Conservation (phyloP, 192 early-diverging fungal genomes). For the Kappamyces sp. region DNA sequence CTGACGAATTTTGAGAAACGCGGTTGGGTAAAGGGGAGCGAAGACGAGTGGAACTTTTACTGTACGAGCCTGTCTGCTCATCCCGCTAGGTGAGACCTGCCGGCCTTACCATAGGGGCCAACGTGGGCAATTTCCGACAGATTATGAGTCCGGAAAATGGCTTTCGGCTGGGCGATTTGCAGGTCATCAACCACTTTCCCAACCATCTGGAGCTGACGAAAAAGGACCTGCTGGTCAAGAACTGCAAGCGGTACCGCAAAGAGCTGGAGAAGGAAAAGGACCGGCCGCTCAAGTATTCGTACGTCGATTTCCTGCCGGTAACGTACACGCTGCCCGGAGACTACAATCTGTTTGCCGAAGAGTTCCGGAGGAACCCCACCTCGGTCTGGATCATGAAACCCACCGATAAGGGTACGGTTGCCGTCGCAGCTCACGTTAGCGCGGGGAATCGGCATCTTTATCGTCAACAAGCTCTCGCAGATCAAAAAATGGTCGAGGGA, state of each 20-base stretch:
- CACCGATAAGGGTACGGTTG: conserved; percentile 55
- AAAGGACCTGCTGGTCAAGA: conserved; percentile 60
- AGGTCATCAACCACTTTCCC: conserved; percentile 59
- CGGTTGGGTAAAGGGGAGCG: conserved; percentile 44
- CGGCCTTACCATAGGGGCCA: not conserved
- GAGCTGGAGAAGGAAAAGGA: conserved; percentile 37
- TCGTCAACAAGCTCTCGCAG: conserved; percentile 51
- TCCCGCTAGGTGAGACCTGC: no score
- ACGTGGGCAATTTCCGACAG: conserved; percentile 42
- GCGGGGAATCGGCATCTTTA: conserved; percentile 56
- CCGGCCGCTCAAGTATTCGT: conserved; percentile 21
- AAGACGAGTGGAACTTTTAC: conserved; percentile 62
- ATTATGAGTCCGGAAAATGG: conserved; percentile 52
- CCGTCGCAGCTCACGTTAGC: no score
- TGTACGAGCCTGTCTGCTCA: conserved; percentile 43
- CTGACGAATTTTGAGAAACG: conserved; percentile 52
- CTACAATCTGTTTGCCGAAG: conserved; percentile 57
- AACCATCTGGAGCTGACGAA: conserved; percentile 54
- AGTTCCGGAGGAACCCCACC: conserved; percentile 47
- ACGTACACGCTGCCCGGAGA: conserved; percentile 53
- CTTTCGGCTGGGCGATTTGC: conserved; percentile 45
- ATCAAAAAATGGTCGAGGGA: conserved; percentile 57
- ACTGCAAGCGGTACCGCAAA: conserved; percentile 50
- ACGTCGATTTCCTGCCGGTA: conserved; percentile 46
- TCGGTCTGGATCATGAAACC: conserved; percentile 61